Base-by-base conservation (phyloP, 169 alveolate species). In the Cryptosporidium viatorum region DNA sequence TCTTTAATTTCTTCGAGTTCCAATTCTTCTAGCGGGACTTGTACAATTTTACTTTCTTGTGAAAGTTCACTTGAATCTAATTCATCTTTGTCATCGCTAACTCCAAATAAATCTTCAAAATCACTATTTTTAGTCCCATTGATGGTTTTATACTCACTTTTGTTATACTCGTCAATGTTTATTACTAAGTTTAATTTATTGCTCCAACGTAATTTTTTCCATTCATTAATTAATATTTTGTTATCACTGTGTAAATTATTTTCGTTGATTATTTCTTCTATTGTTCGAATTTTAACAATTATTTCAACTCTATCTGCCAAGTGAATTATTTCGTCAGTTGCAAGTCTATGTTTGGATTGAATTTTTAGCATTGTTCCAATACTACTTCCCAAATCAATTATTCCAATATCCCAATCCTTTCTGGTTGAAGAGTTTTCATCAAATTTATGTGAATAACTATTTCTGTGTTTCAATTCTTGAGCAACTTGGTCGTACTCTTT, bases 371-470 rank as follows among this genome's bases (percentile, higher is more conserved):
- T 95, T 37, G 98, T 96, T 0, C 98, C 98, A 21, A 96, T 95
- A n/a, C 97, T 96, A 71, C 97, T 93, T 45, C 97, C 98, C 51
- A 95, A 92, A 85, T 96, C 98, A 29, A 80, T 62, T 14, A 80
- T 6, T 35, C 89, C 89, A 80, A 80, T 41, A 23, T 69, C 75
- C 89, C 89, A 80, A 65, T 80, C 75, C 21, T 62, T 35, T 16
- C 39, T 58, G 9, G 33, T 16, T 31, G 51, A 33, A 21, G 26
- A 23, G 9, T 0, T 35, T 37, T 60, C 45, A n/a, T 33, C 58
- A 29, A n/a, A 18, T 18, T 14, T 51, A 8, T 52, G 7, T 6
- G 33, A 29, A 39, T 3, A 35, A 12, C 21, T 26, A 60, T 65
- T 41, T 10, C 2, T 33, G 23, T 23, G 9, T 21, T 45, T 62